Conservation (phyloP, 2,329 filamentous ascomycete species). For the Penicillium hesseltinei region DNA sequence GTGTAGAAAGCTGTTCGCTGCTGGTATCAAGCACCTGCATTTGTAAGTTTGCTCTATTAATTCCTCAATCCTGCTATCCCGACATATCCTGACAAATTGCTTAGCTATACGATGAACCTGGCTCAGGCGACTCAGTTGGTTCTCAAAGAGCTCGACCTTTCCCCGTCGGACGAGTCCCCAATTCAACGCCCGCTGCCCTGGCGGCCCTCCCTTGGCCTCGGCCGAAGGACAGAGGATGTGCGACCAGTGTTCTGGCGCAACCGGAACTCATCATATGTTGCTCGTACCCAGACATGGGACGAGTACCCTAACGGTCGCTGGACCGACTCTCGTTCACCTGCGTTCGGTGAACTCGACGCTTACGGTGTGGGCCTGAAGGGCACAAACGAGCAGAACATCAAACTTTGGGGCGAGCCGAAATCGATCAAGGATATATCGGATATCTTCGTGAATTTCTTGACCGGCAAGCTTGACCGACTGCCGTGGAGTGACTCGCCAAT, state of each 20-base stretch:
- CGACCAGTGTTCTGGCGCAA: slow-evolving; percentile 99
- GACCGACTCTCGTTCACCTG: slow-evolving; percentile 94
- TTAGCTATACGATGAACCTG: slow-evolving; percentile 93
- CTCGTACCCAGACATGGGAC: slow-evolving; percentile 96
- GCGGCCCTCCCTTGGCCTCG: slow-evolving; percentile 88
- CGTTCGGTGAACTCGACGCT: slow-evolving; percentile 90
- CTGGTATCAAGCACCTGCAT: slow-evolving; percentile 83
- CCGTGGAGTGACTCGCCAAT: slow-evolving; percentile 95
- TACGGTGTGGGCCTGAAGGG: slow-evolving; percentile 93
- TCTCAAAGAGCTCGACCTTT: slow-evolving; percentile 80
- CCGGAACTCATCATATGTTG: slow-evolving; percentile 90
- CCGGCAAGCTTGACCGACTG: slow-evolving; percentile 74
- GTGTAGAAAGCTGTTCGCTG: slow-evolving; percentile 79
- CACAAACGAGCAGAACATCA: slow-evolving; percentile 92
- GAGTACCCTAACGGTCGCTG: slow-evolving; percentile 98
- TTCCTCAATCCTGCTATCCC: background rate
- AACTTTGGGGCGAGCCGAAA: slow-evolving; percentile 86
- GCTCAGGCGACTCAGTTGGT: slow-evolving; percentile 92
- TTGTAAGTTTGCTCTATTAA: slow-evolving; percentile 56
- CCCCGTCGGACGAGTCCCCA: slow-evolving; percentile 73
- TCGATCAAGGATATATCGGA: slow-evolving; percentile 76
- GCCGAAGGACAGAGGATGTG: slow-evolving; percentile 88
- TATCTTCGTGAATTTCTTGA: slow-evolving; percentile 81
- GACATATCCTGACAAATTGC: background rate
- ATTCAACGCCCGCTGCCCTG: slow-evolving; percentile 90